Percentiles rank a stretch among this genome's conserved stretches.
Evolutionary conservation across 257 asterid genomes (phyloP).

Genomic region (Gynochthodes officinalis): DNA sequence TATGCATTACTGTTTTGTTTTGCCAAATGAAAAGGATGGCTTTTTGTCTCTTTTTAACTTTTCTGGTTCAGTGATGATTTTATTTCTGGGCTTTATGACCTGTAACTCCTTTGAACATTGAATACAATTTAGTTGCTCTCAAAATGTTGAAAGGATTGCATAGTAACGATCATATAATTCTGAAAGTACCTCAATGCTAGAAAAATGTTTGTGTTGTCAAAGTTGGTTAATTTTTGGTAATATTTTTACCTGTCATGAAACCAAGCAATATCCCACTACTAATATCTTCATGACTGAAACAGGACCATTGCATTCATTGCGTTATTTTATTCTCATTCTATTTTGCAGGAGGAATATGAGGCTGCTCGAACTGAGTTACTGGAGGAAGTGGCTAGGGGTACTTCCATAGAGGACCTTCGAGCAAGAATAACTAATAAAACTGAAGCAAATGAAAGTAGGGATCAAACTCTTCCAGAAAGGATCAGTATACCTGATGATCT

Average conservation of each 20-base stretch:
- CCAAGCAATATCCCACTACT: not conserved
- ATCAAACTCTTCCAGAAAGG: conserved; percentile 42
- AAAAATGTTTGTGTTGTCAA: not conserved
- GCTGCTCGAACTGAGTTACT: conserved; percentile 86
- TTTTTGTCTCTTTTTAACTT: not conserved
- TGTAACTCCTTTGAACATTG: not conserved
- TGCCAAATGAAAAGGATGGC: not conserved
- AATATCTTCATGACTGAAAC: not conserved
- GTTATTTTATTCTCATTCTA: not conserved
- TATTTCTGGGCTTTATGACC: not conserved
- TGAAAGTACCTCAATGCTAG: not conserved
- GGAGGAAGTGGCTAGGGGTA: conserved; percentile 79
- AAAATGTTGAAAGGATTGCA: not conserved
- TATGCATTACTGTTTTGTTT: not conserved
- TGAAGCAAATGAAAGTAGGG: conserved; percentile 39
- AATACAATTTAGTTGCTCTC: not conserved
- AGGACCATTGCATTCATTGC: not conserved
- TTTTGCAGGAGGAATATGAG: conserved; percentile 76
- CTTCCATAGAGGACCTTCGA: conserved; percentile 65
- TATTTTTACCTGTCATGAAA: not conserved
- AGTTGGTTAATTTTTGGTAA: not conserved
- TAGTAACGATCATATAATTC: not conserved
- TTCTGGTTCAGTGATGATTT: not conserved
- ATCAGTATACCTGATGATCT: conserved; percentile 66
- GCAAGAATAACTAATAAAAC: conserved; percentile 54